Evolutionary conservation across 2,329 filamentous ascomycete species (phyloP), one percentile per base, ranked within the genome.

Genomic region (Trichoderma endophyticum): DNA sequence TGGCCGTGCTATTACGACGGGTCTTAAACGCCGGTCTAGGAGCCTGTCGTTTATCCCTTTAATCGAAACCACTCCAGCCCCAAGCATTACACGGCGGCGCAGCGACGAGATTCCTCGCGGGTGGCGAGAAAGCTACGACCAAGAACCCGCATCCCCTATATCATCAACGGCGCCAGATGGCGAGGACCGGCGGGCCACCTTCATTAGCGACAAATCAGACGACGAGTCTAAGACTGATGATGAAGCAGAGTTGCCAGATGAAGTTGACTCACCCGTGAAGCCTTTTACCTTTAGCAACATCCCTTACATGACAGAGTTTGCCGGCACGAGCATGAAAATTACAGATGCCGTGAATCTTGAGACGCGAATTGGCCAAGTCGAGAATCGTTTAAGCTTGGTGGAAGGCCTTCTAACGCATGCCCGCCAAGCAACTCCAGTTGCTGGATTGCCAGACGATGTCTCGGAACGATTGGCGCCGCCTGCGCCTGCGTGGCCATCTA

Each of bases 51-150:
- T 88, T 11, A 80, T 90, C 24, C 81, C 69, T 14, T 28, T 60
- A n/a, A 54, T 66, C 48, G 61, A 71, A 78, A 80, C 4, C 12
- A 48, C 57, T 76, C 75, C 21, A 79, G 80, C 26, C 8, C 54
- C 56, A 18, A 75, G 74, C 2, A 79, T 80, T 54, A 72, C 79
- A 4, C 84, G 88, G 57, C 85, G 88, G 43, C 85, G 89, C 34
- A 91, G 88, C 76, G 88, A 89, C 70, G 89, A 91, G 78, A 90
- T 91, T 51, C 51, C 61, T 9, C 86, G 87, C 14, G 89, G 88
- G 76, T 91, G 89, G 88, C 84, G 89, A 73, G 86, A 88, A 76
- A 90, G 89, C 73, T 88, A 89, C 74, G 84, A 83, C 1, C 81
- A 86, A 65, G 77, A 85, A 70, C n/a, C 66, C 36, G 15, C 66